Evolutionary conservation across 73 alveolate species (phyloP), one percentile per base, ranked within the genome.

Genomic region (Paramecium bursaria): DNA sequence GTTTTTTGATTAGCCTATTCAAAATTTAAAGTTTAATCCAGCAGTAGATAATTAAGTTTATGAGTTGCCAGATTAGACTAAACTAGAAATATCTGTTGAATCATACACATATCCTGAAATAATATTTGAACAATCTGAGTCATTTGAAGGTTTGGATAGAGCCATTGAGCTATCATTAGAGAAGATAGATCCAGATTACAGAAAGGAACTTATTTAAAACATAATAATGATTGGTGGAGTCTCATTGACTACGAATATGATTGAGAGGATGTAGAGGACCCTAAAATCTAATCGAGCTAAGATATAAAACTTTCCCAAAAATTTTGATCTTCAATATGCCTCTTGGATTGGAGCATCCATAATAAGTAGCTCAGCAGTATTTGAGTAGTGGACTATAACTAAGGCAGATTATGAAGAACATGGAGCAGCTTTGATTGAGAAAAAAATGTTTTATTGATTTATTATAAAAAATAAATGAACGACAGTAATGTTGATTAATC

Each of bases 311-410:
- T 48, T 50, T 17, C 76, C 55, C 4, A 79, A 48, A 29, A 31
- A 14, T 52, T 53, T 53, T 79, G 89, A 79, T 39, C 51, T 80
- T 19, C 55, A 61, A 42, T 82, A 79, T 53, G 35, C 89, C 0
- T 54, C 89, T 39, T 79, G 89, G 89, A 46, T 79, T 15, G 89
- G 89, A 11, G 89, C 73, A 33, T 79, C 89, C 3, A 54, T 79
- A 1, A 82, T 79, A 10, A 82, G 85, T 31, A 53, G 85, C 7
- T 53, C 76, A n/a, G 27, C 48, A 23, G 54, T 49, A 23, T 79
- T 49, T 55, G 89, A 79, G 19, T 26, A 79, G 19, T 35, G 75
- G 73, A 27, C 76, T 2, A 49, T 79, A 51, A 54, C 49, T 79
- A 79, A 79, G 49, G 42, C 74, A 39, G 89, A 79, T 42, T 79